Evolutionary conservation across 2,329 filamentous ascomycete species (phyloP), one percentile per base, ranked within the genome.

Genomic region (Cryphonectria carpinicola): DNA sequence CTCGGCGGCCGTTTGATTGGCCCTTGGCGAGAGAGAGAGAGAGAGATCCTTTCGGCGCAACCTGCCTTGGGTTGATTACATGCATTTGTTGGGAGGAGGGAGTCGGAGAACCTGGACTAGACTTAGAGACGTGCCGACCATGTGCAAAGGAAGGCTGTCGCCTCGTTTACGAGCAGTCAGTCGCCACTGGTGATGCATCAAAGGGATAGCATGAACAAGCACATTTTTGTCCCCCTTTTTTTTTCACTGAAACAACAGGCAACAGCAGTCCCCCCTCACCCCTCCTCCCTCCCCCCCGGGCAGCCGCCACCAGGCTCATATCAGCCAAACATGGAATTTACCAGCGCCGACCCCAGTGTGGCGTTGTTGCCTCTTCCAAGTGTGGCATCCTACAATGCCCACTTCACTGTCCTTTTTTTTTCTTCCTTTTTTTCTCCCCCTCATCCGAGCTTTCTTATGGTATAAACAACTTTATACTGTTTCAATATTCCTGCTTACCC

Each of bases 1-100:
- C 25, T 71, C 64, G 1, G 72, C 65, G 17, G 66, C 66, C 37
- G 69, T 69, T 25, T 39, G 3, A 39, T 13, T 71, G 52, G 10
- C 19, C n/a, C 17, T 17, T 41, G 8, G 22, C 11, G 35, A 39
- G 35, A 32, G 32, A 32, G 32, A 32, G 32, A 32, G 32, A 32
- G 32, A 32, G 32, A 35, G 35, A 62, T 17, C 22, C 25, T 64
- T 17, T n/a, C 43, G 28, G n/a, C 25, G 32, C 19, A 5, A 35
- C 17, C 25, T 54, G 22, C 46, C 62, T 65, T 32, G 19, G 32
- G 22, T 46, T 19, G 32, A 35, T 46, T 19, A 8, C 13, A 19
- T 13, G 11, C 35, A 60, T 37, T 22, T 61, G 17, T 61, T 61
- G 32, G 32, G 35, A n/a, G 35, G 61, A 22, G 61, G 61, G 17